These are phyloP conservation scores for Entomortierella lignicola DNA, from an alignment of 192 early-diverging fungal species.

Conservation along the genomic window DNA sequence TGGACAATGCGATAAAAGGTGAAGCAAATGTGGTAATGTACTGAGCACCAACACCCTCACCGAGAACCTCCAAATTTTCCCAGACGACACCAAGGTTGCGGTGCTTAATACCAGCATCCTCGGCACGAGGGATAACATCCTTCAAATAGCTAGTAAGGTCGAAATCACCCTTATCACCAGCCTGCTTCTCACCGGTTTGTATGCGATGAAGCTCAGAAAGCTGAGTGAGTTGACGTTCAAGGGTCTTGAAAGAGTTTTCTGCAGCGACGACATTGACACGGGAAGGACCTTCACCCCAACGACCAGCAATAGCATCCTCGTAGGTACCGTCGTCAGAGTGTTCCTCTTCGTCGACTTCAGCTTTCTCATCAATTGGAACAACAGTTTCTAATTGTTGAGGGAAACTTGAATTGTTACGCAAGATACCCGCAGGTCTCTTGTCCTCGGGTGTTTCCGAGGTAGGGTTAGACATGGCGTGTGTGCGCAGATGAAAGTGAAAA, in stretches of 20 bases:
- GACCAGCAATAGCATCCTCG: constrained; percentile 45
- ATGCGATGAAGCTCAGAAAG: constrained; percentile 39
- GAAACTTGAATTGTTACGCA: constrained; percentile 12
- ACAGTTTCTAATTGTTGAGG: constrained; percentile 20
- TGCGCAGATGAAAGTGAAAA: no score
- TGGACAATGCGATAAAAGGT: constrained; percentile 48
- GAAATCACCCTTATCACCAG: constrained; percentile 48
- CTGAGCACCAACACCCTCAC: constrained; percentile 50
- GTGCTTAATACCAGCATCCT: constrained; percentile 59
- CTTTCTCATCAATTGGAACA: constrained; percentile 28
- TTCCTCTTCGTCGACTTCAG: constrained; percentile 13
- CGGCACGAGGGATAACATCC: constrained; percentile 45
- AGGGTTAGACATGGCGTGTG: constrained; percentile 28
- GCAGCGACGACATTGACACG: constrained; percentile 35
- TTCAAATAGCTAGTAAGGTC: constrained; percentile 59
- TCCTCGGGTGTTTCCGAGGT: constrained; percentile 12
- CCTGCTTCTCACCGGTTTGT: constrained; percentile 33
- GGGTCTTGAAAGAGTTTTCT: constrained; percentile 48
- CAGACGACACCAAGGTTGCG: constrained; percentile 59
- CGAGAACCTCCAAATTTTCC: constrained; percentile 55
- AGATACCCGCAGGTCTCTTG: constrained; percentile 18
- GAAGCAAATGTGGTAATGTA: constrained; percentile 47
- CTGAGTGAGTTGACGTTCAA: constrained; percentile 41
- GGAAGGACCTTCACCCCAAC: constrained; percentile 52
- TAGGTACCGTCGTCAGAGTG: constrained; percentile 36